Conservation (phyloP, 2,329 filamentous ascomycete species). For the Rugonectria rugulosa region DNA sequence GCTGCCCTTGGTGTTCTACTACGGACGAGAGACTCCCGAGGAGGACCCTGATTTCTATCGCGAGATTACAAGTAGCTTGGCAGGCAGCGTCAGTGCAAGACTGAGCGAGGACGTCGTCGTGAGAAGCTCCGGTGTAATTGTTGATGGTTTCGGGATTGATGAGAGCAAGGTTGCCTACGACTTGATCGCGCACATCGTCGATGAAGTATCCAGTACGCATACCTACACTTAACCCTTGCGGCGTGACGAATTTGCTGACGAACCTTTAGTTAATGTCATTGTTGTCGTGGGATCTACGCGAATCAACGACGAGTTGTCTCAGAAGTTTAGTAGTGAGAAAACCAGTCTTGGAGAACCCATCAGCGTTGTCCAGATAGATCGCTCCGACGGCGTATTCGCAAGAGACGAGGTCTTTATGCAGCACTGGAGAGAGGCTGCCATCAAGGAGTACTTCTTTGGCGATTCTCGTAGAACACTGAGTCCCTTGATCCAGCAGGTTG, state of each 20-base stretch:
- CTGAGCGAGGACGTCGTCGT: slow-evolving; percentile 78
- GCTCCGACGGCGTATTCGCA: slow-evolving; percentile 84
- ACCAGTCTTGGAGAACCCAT: slow-evolving; percentile 72
- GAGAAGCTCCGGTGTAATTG: slow-evolving; percentile 78
- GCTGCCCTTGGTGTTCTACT: slow-evolving; percentile 89
- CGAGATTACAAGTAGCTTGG: slow-evolving; percentile 77
- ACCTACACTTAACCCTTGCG: background rate
- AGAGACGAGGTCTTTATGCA: slow-evolving; percentile 79
- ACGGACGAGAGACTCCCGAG: slow-evolving; percentile 76
- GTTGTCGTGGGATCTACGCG: slow-evolving; percentile 82
- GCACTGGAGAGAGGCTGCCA: slow-evolving; percentile 74
- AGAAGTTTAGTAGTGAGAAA: slow-evolving; percentile 67
- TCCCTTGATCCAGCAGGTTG: slow-evolving; percentile 85
- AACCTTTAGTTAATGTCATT: slow-evolving; percentile 78
- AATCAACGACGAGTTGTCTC: slow-evolving; percentile 76
- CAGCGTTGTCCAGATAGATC: slow-evolving; percentile 78
- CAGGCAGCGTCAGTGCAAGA: slow-evolving; percentile 78
- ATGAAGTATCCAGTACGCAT: slow-evolving; percentile 59
- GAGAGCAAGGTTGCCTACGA: slow-evolving; percentile 76
- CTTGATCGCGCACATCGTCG: slow-evolving; percentile 76
- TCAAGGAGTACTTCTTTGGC: slow-evolving; percentile 96
- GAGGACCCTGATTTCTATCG: slow-evolving; percentile 78
- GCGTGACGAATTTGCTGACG: slow-evolving; percentile 19
- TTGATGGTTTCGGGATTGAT: slow-evolving; percentile 80
- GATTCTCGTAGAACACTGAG: slow-evolving; percentile 78